A percentile compares a stretch with the other conserved stretches of the same genome.
Evolutionary conservation across 225 moss, liverwort and hornwort genomes (phyloP).

Genomic region (Pseudisothecium myosuroides): DNA sequence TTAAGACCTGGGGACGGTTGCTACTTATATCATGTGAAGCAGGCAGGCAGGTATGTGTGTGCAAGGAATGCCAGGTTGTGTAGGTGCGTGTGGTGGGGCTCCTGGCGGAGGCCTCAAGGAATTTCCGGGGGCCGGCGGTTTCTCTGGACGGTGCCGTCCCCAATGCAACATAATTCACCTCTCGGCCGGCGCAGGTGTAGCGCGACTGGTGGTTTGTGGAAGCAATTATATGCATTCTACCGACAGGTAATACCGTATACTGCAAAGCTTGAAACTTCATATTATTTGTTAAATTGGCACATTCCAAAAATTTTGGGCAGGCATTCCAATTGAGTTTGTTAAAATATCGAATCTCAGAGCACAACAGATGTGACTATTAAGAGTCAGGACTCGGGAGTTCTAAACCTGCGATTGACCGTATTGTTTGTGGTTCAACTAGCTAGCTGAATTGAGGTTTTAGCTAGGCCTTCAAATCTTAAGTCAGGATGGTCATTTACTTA

Average conservation of each 20-base stretch:
- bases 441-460: neutral
- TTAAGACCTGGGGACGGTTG: neutral
- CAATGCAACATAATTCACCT: neutral
- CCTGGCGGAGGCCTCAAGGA: neutral
- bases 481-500: neutral
- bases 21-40: neutral
- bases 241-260: neutral
- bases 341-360: neutral
- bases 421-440: neutral
- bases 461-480: neutral
- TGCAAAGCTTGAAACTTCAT: neutral
- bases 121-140: neutral
- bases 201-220: neutral
- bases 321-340: neutral
- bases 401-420: neutral
- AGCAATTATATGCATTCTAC: neutral
- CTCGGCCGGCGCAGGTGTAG: neutral
- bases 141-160: slow-evolving; percentile 12
- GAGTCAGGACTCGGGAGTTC: neutral
- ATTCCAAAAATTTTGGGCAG: neutral
- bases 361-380: neutral
- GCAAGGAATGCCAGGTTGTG: neutral
- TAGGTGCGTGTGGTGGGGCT: neutral
- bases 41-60: neutral
- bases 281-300: neutral